A percentile compares a stretch with the other conserved stretches of the same genome.
Conservation (phyloP, 2,329 filamentous ascomycete genomes). For the Colletotrichum cordylinicola region DNA sequence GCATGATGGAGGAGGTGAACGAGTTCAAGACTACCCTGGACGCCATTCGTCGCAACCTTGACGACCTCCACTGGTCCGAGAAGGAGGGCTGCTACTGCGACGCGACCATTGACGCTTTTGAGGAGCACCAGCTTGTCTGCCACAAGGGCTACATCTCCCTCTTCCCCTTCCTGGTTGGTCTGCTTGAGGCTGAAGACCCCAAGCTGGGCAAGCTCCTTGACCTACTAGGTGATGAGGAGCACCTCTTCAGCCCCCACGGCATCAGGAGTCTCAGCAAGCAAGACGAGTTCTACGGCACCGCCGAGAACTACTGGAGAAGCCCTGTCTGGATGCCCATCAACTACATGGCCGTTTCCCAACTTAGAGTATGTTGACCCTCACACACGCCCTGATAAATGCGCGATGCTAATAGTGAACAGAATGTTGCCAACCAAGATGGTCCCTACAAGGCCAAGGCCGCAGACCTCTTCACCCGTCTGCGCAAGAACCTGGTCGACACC, state of each 20-base stretch:
- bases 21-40: constrained; percentile 75
- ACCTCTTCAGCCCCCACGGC: constrained; percentile 91
- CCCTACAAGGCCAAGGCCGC: constrained; percentile 72
- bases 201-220: constrained; percentile 78
- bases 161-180: constrained; percentile 88
- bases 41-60: constrained; percentile 84
- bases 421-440: constrained; percentile 68
- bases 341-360: constrained; percentile 81
- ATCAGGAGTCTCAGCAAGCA: constrained; percentile 87
- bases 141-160: constrained; percentile 96
- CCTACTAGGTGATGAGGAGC: constrained; percentile 78
- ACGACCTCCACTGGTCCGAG: constrained; percentile 92
- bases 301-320: constrained; percentile 96
- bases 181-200: constrained; percentile 76
- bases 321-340: constrained; percentile 98
- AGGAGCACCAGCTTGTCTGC: constrained; percentile 88
- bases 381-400: background rate
- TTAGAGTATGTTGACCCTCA: constrained; percentile 66
- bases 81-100: constrained; percentile 87
- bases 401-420: constrained; percentile 43
- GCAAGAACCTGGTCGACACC: constrained; percentile 86
- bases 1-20: constrained; percentile 75
- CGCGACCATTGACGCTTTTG: constrained; percentile 92
- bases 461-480: constrained; percentile 77
- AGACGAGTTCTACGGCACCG: constrained; percentile 84